phyloP scores from a whole-genome alignment of 2,329 filamentous ascomycete species.

The Xylaria arbuscula region DNA sequence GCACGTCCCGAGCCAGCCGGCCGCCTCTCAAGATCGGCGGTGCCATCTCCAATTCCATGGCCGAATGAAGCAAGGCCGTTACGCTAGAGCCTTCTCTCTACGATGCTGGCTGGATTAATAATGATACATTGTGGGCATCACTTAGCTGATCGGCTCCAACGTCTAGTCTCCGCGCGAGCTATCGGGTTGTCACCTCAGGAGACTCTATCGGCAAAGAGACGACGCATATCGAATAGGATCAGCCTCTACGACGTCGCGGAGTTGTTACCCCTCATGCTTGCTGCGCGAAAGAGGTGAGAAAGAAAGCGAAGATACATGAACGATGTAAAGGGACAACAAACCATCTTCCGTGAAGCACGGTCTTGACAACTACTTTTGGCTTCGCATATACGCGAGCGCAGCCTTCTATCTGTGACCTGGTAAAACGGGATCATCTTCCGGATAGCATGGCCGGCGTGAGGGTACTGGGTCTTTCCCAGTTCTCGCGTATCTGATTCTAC shows the following conservation, averaged over 20 bases:
- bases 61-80: not conserved
- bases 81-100: not conserved
- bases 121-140: not conserved
- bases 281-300: not conserved
- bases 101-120: not conserved
- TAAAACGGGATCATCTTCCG: not conserved
- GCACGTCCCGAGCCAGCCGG: conserved; percentile 1
- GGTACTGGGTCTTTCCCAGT: not conserved
- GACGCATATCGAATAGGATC: not conserved
- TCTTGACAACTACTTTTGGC: not conserved
- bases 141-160: not conserved
- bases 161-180: not conserved
- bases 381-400: not conserved
- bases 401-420: not conserved
- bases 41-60: not conserved
- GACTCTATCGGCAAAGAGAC: not conserved
- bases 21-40: not conserved
- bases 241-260: not conserved
- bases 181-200: not conserved
- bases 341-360: not conserved
- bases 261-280: no score
- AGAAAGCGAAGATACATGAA: not conserved
- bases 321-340: not conserved
- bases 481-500: not conserved
- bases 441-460: not conserved